Evolutionary conservation across 768 basidiomycete genomes (phyloP).

Genomic region (Calocera cornea): DNA sequence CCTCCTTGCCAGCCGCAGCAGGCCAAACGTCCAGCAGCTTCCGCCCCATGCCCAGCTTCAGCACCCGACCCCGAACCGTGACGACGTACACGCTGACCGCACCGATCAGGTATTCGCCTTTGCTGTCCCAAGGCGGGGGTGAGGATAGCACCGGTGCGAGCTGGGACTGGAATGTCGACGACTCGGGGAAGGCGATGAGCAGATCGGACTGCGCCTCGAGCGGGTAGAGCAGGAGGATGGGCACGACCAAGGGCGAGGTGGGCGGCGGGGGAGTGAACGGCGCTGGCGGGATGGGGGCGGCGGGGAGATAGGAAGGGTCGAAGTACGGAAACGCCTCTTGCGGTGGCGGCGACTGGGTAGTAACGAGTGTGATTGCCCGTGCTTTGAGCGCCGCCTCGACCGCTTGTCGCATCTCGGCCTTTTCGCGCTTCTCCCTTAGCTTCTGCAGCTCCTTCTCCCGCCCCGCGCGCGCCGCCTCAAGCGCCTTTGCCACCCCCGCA

Average conservation of each 20-base stretch:
- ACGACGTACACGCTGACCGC: slow-evolving; percentile 71
- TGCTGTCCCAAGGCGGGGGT: slow-evolving; percentile 63
- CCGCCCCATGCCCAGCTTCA: slow-evolving; percentile 89
- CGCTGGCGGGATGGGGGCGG: slow-evolving; percentile 49
- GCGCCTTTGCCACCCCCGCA: slow-evolving; percentile 37
- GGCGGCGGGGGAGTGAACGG: slow-evolving; percentile 39
- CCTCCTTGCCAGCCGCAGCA: slow-evolving; percentile 19
- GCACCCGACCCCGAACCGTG: slow-evolving; percentile 56
- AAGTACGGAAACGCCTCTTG: slow-evolving; percentile 26
- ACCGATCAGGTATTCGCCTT: slow-evolving; percentile 47
- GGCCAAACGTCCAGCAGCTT: slow-evolving; percentile 57
- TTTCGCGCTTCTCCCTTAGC: slow-evolving; percentile 32
- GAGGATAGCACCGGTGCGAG: slow-evolving; percentile 51
- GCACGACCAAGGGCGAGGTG: slow-evolving; percentile 51
- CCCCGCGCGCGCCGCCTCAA: slow-evolving; percentile 31
- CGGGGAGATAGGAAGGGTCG: slow-evolving; percentile 22
- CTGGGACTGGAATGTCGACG: slow-evolving; percentile 67
- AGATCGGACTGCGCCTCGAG: slow-evolving; percentile 80
- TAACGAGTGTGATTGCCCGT: slow-evolving; percentile 51
- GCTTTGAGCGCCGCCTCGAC: slow-evolving; percentile 44
- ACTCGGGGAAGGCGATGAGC: slow-evolving; percentile 72
- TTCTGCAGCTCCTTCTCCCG: slow-evolving; percentile 16
- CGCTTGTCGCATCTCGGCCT: slow-evolving; percentile 40
- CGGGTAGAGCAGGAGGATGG: slow-evolving; percentile 89
- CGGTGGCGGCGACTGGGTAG: slow-evolving; percentile 38